Base-by-base conservation (phyloP, 495 filamentous ascomycete species). In the Parachaetomium inaequale region DNA sequence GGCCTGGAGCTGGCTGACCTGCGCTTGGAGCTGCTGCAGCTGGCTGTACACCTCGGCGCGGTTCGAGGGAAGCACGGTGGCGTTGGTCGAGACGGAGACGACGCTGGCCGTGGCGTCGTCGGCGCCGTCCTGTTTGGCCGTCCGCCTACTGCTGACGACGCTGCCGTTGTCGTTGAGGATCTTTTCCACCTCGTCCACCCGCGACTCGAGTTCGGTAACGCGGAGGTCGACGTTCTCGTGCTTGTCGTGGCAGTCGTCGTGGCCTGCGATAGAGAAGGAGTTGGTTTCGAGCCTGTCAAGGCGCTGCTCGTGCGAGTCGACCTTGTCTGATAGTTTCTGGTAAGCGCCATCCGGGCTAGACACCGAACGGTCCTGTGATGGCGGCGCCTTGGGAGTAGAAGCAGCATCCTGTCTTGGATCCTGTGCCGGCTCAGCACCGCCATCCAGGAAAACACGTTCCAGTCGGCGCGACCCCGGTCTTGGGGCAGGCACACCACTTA, bases 161-260 rank as follows among this genome's bases (percentile, higher is more conserved):
- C 77, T 78, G 49, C 71, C 72, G 58, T 61, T 72, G 61, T 78
- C 78, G 63, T 84, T 79, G 45, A 79, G 70, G 17, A 81, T 74
- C 65, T 82, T 82, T 46, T 88, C 85, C 28, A 86, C 74, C 63
- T 88, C 85, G 21, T 81, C 79, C 15, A 86, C 72, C 42, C 84
- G 79, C n/a, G 77, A 75, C 69, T 88, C 86, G 15, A 88, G 75
- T 7, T 90, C 86, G 15, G 79, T 76, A 7, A 88, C 70, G 51
- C 85, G 79, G 7, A 76, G 74, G 52, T 88, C 87, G 25, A 79
- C 56, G n/a, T 77, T 64, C 0, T 88, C 86, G 70, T 85, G 76
- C 36, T 76, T 80, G 23, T 86, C 82, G 40, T 84, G 74, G 43
- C 87, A 76, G 25, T 81, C 81, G n/a, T 89, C 86, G 53, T 83